Base-by-base conservation (phyloP, 2,329 filamentous ascomycete genomes). In the Fusarium keratoplasticum region DNA sequence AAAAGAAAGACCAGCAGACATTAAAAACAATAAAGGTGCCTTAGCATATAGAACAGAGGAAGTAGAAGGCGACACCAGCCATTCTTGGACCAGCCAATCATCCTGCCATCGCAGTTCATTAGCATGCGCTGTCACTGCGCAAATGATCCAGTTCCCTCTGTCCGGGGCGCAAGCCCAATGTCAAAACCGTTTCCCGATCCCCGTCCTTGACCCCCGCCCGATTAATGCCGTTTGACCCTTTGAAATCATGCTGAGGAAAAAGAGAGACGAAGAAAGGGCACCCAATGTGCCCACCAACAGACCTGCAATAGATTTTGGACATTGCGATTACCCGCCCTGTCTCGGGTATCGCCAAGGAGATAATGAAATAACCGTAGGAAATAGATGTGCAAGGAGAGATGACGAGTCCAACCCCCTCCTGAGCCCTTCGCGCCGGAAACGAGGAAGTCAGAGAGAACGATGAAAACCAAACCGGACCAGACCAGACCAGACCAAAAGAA, bases 41-140 rank as follows among this genome's bases (percentile, higher is more conserved):
- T 80, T 78, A 80, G 82, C 79, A 81, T 81, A 79, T 72, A 71
- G 75, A 86, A 80, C 76, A 77, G 76, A 76, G 68, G 75, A 81
- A 86, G 83, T 86, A 81, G 81, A 83, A 81, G 83, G 70, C 71
- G 67, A 81, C 75, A 79, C 81, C 80, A 83, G 82, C 82, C 83
- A 78, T 52, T 83, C 78, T 84, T 88, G 86, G 86, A 84, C 87
- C 87, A 87, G 86, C 87, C 86, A 87, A 85, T 78, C 77, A 74
- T 80, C 74, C 81, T 80, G 80, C 80, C 76, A 77, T 78, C 79
- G 83, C 83, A 86, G 83, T 52, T 82, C 83, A 85, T 85, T 84
- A 85, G 83, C 82, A 82, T 81, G 83, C 83, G 81, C 77, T 79
- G 70, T 76, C 77, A 74, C 75, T 70, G 66, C 77, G 73, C 77